Conservation (phyloP, 768 basidiomycete genomes). For the Termitomyces sp. region DNA sequence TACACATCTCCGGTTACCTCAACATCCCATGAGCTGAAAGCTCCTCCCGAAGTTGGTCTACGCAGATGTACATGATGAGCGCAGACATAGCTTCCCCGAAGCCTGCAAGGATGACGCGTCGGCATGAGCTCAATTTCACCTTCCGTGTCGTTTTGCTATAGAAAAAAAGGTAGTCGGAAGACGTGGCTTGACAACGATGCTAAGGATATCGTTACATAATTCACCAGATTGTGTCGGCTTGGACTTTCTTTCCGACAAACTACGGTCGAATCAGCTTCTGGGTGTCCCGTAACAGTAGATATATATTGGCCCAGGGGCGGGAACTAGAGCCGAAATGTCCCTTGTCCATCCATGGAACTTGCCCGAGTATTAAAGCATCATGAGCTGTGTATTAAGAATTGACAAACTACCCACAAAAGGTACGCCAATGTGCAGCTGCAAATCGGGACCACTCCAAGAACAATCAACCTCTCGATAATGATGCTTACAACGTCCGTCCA, state of each 20-base stretch:
- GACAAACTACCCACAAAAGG: constrained; percentile 14
- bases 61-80: constrained; percentile 13
- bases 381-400: background rate
- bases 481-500: constrained; percentile 19
- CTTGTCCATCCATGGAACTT: constrained; percentile 21
- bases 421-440: constrained; percentile 16
- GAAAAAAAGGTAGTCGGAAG: background rate
- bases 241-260: constrained; percentile 14
- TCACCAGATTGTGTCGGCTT: constrained; percentile 6
- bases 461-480: background rate
- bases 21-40: background rate
- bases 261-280: background rate
- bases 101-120: constrained; percentile 17
- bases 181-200: constrained; percentile 15
- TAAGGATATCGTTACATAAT: constrained; percentile 12
- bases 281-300: background rate
- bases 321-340: constrained; percentile 13
- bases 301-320: constrained; percentile 6
- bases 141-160: constrained; percentile 14
- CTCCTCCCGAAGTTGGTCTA: constrained; percentile 3
- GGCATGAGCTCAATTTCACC: constrained; percentile 8
- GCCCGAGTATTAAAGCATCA: constrained; percentile 14
- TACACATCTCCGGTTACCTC: background rate
- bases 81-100: constrained; percentile 13
- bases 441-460: background rate